Percentiles rank a stretch among this genome's conserved stretches.
phyloP scores from a whole-genome alignment of 352 stramenopile species.

The Thraustotheca clavata region DNA sequence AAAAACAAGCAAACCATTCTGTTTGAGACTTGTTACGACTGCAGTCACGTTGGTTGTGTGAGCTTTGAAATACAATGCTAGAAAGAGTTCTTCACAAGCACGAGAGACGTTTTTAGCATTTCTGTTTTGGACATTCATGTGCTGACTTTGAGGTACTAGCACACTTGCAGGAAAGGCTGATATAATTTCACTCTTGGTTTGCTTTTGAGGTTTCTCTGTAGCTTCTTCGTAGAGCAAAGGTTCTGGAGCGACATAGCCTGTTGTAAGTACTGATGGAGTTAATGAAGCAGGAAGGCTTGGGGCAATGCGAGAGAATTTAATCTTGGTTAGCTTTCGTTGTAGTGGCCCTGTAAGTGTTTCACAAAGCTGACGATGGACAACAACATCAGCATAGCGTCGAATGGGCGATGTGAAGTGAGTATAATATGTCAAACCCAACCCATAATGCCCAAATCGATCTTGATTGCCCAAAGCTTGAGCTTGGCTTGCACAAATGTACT shows the following conservation, averaged over 20 bases:
- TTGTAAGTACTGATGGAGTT: constrained; percentile 48
- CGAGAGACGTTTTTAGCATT: constrained; percentile 83
- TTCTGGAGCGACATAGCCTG: constrained; percentile 41
- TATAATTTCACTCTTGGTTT: constrained; percentile 9
- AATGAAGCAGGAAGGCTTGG: constrained; percentile 37
- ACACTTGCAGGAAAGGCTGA: constrained; percentile 42
- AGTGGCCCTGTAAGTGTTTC: constrained; percentile 29
- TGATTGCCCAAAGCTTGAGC: constrained; percentile 27
- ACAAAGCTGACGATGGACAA: constrained; percentile 87
- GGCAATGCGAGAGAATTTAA: constrained; percentile 4
- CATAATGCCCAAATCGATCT: constrained; percentile 75
- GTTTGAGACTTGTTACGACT: constrained; percentile 84
- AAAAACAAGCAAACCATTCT: constrained; percentile 92
- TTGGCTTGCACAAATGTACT: constrained; percentile 84
- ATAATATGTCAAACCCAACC: constrained; percentile 82
- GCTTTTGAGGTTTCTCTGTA: neutral
- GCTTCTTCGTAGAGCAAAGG: constrained; percentile 18
- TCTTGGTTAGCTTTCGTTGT: neutral
- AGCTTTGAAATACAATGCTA: constrained; percentile 89
- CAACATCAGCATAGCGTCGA: constrained; percentile 84
- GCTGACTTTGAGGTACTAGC: constrained; percentile 68
- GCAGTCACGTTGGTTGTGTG: constrained; percentile 73
- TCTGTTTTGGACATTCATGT: constrained; percentile 88
- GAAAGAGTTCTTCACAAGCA: constrained; percentile 87
- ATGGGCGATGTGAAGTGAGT: constrained; percentile 91